A percentile compares a stretch with the other conserved stretches of the same genome.
phyloP scores from a whole-genome alignment of 129 eudicot species.

The Tanacetum coccineum region DNA sequence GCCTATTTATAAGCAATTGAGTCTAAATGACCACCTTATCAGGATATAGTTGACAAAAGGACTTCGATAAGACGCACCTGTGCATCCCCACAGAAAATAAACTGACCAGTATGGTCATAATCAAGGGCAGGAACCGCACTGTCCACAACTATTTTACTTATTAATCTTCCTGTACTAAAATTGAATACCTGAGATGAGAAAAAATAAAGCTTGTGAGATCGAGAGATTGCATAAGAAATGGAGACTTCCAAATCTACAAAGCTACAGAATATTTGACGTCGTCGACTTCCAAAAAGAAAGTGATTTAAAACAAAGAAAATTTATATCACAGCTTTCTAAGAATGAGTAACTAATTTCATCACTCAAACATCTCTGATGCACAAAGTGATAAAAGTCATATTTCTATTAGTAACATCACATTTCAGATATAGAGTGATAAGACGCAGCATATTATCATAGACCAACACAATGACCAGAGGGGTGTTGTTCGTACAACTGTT shows the following conservation, averaged over 20 bases:
- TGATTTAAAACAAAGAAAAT: too few relatives aligned
- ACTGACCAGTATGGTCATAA: slow-evolving; percentile 97
- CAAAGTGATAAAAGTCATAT: too few relatives aligned
- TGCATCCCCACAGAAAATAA: slow-evolving; percentile 89
- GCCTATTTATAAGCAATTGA: not conserved
- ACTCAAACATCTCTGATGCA: too few relatives aligned
- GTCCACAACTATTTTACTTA: slow-evolving; percentile 53
- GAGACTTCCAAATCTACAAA: not conserved
- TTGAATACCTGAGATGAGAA: slow-evolving; percentile 74
- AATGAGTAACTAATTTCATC: too few relatives aligned
- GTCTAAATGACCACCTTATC: not conserved
- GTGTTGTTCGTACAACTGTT: too few relatives aligned
- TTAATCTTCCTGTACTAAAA: slow-evolving; percentile 89
- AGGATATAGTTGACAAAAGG: slow-evolving; percentile 8
- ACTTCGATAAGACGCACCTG: slow-evolving; percentile 47
- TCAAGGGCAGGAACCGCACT: slow-evolving; percentile 92
- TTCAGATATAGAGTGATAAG: too few relatives aligned
- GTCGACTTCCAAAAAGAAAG: too few relatives aligned
- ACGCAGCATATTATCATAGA: too few relatives aligned
- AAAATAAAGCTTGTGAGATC: slow-evolving; percentile 10
- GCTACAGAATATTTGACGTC: too few relatives aligned
- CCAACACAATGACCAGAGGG: too few relatives aligned
- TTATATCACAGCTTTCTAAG: too few relatives aligned
- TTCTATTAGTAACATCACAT: too few relatives aligned
- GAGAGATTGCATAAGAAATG: slow-evolving; percentile 3